Base-by-base conservation (phyloP, 768 basidiomycete species). In the Lactarius quietus region DNA sequence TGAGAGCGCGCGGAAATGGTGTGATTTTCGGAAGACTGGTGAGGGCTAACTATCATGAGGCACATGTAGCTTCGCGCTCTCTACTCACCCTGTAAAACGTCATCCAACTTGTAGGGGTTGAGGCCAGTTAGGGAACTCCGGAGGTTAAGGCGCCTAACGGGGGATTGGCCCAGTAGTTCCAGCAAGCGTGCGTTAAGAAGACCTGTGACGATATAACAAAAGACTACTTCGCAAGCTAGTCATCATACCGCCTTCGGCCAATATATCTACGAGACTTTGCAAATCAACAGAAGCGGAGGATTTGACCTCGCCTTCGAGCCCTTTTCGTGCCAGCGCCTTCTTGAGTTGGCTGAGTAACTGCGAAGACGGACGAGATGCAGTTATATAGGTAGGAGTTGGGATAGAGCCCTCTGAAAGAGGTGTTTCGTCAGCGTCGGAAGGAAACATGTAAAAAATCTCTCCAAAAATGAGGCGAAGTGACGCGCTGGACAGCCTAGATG, bases 121-220 rank as follows among this genome's bases (percentile, higher is more conserved):
- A 59, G 28, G 23, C 59, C 33, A 7, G 62, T 76, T 74, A 65
- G 83, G 75, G 36, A 83, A 67, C 43, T 81, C 79, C 20, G 74
- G 72, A 31, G 76, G 26, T 76, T 72, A n/a, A 86, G 75, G 56
- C 70, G 72, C 8, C 73, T 72, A 45, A 87, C 74, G 63, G 81
- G 78, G 3, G 82, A 81, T 17, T 74, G 76, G 35, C 82, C 74
- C n/a, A 86, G 76, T 0, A 80, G 69, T 20, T 79, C 68, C 55
- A 86, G 73, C 8, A 82, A 75, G 8, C 74, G 78, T 31, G 77
- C 71, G 67, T 78, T 84, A 23, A 87, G 76, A 64, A 81, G 78
- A 5, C 83, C 85, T 86, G 33, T 31, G 15, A 26, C 23, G n/a
- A 38, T 59, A 59, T 23, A 59, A 31, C 23, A 41, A 28, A n/a